Percentiles rank a stretch among this genome's conserved stretches.
These are phyloP conservation scores for Rhododendron griersonianum DNA, from an alignment of 148 eudicot genomes.

Conservation along the genomic window DNA sequence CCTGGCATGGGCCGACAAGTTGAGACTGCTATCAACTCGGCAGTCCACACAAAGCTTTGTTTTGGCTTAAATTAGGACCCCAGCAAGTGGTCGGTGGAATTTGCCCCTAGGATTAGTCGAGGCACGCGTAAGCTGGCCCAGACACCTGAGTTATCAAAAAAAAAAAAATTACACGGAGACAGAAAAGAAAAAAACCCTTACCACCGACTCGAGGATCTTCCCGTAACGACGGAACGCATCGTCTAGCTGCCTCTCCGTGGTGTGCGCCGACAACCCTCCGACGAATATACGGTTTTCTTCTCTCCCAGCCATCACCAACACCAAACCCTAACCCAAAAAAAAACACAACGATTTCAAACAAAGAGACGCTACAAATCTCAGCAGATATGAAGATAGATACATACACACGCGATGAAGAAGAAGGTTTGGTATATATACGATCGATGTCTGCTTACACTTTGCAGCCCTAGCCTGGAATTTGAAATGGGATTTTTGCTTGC, in stretches of 20 bases:
- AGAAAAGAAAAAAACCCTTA: background rate
- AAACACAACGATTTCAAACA: background rate
- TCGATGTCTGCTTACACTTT: background rate
- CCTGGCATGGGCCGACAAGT: background rate
- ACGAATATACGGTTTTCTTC: slow-evolving; percentile 47
- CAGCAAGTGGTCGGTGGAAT: background rate
- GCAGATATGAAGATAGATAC: background rate
- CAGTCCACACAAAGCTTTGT: background rate
- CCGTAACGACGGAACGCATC: slow-evolving; percentile 43
- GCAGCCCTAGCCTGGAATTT: background rate
- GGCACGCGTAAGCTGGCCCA: background rate
- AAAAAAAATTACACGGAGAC: background rate
- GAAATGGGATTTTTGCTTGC: background rate
- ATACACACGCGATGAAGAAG: background rate
- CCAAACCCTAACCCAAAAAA: background rate
- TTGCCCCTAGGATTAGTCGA: too few relatives aligned
- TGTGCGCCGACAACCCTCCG: slow-evolving; percentile 52
- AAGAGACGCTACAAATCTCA: background rate
- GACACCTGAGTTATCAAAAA: background rate
- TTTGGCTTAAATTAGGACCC: background rate
- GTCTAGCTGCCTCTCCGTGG: slow-evolving; percentile 40
- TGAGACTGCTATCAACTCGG: background rate
- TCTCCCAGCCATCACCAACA: slow-evolving; percentile 23
- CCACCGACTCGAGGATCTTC: slow-evolving; percentile 45
- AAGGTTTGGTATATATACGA: too few relatives aligned